Percentiles rank a stretch among this genome's conserved stretches.
These are phyloP conservation scores for Xylaria nigripes DNA, from an alignment of 495 filamentous ascomycete genomes.

Conservation along the genomic window DNA sequence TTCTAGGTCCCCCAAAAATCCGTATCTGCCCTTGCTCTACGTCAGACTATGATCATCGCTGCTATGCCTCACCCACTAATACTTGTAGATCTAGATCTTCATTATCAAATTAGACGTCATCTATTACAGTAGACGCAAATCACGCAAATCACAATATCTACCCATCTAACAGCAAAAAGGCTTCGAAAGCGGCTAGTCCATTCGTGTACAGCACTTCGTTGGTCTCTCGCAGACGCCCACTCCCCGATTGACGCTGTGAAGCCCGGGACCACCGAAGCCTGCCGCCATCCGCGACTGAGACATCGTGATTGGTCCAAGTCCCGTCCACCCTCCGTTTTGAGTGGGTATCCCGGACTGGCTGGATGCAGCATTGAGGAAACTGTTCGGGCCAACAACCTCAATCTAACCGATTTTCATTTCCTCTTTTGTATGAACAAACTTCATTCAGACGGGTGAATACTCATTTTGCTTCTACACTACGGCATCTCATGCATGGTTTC, in stretches of 20 bases:
- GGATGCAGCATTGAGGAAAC: background rate
- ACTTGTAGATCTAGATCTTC: background rate
- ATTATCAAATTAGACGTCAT: background rate
- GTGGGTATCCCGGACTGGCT: background rate
- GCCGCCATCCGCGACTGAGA: background rate
- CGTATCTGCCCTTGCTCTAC: background rate
- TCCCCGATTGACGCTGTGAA: background rate
- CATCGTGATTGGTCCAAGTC: background rate
- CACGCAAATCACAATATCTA: background rate
- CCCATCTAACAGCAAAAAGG: background rate
- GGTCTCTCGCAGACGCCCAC: background rate
- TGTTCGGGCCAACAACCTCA: background rate
- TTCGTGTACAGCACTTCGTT: background rate
- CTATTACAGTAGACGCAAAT: no score
- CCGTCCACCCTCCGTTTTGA: background rate
- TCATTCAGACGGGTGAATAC: background rate
- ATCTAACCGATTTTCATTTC: background rate
- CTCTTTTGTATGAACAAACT: background rate
- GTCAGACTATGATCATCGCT: slow-evolving; percentile 7
- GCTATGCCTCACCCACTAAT: background rate
- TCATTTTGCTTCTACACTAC: background rate
- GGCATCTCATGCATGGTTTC: background rate
- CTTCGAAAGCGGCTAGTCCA: background rate
- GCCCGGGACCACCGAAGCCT: background rate
- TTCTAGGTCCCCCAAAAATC: no score